Evolutionary conservation across 257 asterid species (phyloP).

Genomic region (Scutellaria barbata): DNA sequence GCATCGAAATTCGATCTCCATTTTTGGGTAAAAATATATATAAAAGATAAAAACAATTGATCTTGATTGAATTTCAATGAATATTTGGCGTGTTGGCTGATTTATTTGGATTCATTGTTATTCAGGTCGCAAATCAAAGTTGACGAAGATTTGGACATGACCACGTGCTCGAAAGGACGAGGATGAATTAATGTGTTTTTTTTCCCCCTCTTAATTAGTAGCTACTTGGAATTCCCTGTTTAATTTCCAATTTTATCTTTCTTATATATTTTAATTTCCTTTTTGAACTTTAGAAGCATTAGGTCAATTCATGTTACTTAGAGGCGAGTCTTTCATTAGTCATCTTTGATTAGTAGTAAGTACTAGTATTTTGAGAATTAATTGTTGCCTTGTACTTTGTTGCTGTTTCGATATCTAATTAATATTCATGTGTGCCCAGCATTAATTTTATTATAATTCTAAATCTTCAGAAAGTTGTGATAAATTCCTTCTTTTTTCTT

Average conservation of each 20-base stretch:
- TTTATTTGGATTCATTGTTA: neutral
- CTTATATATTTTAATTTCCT: slow-evolving; percentile 37
- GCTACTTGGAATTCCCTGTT: slow-evolving; percentile 37
- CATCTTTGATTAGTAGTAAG: slow-evolving; percentile 36
- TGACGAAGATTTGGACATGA: slow-evolving; percentile 38
- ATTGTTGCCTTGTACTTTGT: slow-evolving; percentile 45
- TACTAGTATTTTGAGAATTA: slow-evolving; percentile 37
- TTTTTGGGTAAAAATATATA: slow-evolving; percentile 53
- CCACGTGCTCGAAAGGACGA: slow-evolving; percentile 27
- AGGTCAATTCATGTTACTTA: slow-evolving; percentile 42
- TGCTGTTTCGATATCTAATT: slow-evolving; percentile 44
- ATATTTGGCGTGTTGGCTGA: neutral
- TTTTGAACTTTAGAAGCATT: slow-evolving; percentile 39
- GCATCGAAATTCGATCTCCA: slow-evolving; percentile 54
- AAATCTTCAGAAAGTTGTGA: neutral
- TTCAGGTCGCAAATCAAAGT: slow-evolving; percentile 46
- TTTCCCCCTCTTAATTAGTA: slow-evolving; percentile 35
- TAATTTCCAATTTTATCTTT: slow-evolving; percentile 15
- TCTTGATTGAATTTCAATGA: neutral
- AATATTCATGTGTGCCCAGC: slow-evolving; percentile 42
- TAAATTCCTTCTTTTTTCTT: neutral
- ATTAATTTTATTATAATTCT: neutral
- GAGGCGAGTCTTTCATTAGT: slow-evolving; percentile 43
- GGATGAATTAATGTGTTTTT: slow-evolving; percentile 41
- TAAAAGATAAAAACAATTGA: neutral